Base-by-base conservation (phyloP, 1,284 basidiomycete genomes). In the Ganoderma meredithae region DNA sequence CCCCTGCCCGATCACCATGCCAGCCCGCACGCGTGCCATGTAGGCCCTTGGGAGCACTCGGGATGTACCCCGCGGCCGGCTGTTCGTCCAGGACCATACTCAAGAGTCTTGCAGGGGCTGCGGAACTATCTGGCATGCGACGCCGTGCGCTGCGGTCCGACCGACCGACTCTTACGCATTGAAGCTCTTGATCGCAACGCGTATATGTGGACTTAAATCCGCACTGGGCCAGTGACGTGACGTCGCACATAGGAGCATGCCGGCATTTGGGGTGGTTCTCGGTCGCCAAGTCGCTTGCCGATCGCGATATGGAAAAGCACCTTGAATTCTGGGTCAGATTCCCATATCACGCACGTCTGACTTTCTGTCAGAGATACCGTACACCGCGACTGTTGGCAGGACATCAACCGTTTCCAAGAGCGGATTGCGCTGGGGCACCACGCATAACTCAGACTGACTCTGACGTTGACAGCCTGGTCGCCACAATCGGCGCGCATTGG, bases 391-490 rank as follows among this genome's bases (percentile, higher is more conserved):
- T 27, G 22, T 49, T 22, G 10, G 22, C 3, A 10, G 12, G 47
- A 49, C 10, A 27, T 55, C 52, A 55, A 27, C 52, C 5, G 52
- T 55, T 55, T 31, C 52, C 52, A 55, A 33, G 52, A 17, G 52
- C 17, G 52, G 52, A 31, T 27, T 53, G 52, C 52, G 52, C 4
- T 13, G 52, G 6, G 27, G n/a, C 22, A 17, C 6, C 15, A 58
- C 33, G 19, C 25, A 31, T 22, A 25, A 60, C 27, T 31, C 27
- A 31, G 27, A 59, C 27, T 40, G 22, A 25, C 19, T 60, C 39
- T 60, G 58, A 60, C 58, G 39, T 49, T 49, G 47, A 25, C 22
- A 12, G 33, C 19, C 8, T 19, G 55, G 55, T n/a, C 58, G 39
- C 27, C 19, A 19, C 33, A 33, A 36, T 60, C 58, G 58, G 39